These are phyloP conservation scores for Wickerhamomyces bovis DNA, from an alignment of 805 yeast species.

Conservation along the genomic window DNA sequence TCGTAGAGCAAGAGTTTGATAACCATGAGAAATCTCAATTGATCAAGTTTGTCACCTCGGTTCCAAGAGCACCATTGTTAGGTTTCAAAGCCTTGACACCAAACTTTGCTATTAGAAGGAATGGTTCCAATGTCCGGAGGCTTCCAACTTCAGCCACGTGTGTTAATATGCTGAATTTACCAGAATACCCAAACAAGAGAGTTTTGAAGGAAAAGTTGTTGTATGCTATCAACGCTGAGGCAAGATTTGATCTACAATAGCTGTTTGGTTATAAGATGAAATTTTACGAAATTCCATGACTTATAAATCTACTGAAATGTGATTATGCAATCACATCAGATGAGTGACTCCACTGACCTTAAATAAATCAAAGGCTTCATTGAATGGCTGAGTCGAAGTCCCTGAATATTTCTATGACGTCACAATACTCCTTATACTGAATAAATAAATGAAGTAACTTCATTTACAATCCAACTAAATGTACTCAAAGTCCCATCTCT, in stretches of 20 bases:
- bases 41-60: slow-evolving; percentile 86
- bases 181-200: slow-evolving; percentile 65
- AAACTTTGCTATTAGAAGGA: slow-evolving; percentile 68
- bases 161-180: slow-evolving; percentile 79
- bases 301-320: too few relatives aligned
- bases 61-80: slow-evolving; percentile 82
- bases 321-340: too few relatives aligned
- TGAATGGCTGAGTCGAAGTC: too few relatives aligned
- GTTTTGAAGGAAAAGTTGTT: slow-evolving; percentile 56
- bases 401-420: too few relatives aligned
- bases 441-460: not conserved
- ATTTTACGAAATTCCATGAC: not conserved
- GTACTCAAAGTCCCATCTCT: slow-evolving; percentile 12
- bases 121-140: slow-evolving; percentile 41
- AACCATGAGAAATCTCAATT: slow-evolving; percentile 58
- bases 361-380: too few relatives aligned
- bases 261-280: not conserved
- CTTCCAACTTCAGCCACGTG: slow-evolving; percentile 94
- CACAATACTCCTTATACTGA: too few relatives aligned
- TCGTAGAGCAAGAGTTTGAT: slow-evolving; percentile 55
- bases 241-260: slow-evolving; percentile 72
- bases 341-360: too few relatives aligned
- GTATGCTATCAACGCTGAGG: slow-evolving; percentile 74
- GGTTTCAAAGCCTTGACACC: slow-evolving; percentile 79
- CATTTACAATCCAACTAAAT: not conserved